A percentile compares a stretch with the other conserved stretches of the same genome.
These are phyloP conservation scores for Rhizopogon parksii DNA, from an alignment of 1,284 basidiomycete species.

Conservation along the genomic window DNA sequence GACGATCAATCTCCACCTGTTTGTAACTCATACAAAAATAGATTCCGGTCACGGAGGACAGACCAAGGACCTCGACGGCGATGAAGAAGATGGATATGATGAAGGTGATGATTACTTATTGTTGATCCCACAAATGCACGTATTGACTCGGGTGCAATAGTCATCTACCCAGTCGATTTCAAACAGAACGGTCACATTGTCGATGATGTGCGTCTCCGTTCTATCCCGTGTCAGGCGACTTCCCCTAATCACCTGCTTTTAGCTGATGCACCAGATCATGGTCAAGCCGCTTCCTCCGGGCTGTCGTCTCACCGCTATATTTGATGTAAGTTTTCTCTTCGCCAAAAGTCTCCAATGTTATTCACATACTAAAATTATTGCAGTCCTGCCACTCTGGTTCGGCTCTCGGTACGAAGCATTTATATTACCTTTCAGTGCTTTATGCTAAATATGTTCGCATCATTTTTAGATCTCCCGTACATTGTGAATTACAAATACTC, in stretches of 20 bases:
- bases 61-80: slow-evolving; percentile 43
- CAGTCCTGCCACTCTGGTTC: slow-evolving; percentile 66
- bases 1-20: not conserved
- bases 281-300: slow-evolving; percentile 73
- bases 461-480: slow-evolving; percentile 49
- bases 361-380: not conserved
- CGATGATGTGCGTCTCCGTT: slow-evolving; percentile 63
- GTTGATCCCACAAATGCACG: not conserved
- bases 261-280: slow-evolving; percentile 70
- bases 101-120: slow-evolving; percentile 25
- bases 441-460: not conserved
- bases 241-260: not conserved
- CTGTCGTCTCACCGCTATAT: slow-evolving; percentile 83
- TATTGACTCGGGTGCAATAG: slow-evolving; percentile 30
- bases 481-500: slow-evolving; percentile 33
- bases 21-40: slow-evolving; percentile 11
- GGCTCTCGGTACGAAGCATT: slow-evolving; percentile 42
- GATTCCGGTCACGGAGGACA: slow-evolving; percentile 55
- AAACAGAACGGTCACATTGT: slow-evolving; percentile 67
- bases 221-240: not conserved
- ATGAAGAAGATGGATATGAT: slow-evolving; percentile 29
- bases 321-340: slow-evolving; percentile 51
- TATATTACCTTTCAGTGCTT: not conserved
- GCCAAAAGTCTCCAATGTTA: not conserved
- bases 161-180: slow-evolving; percentile 83